phyloP scores from a whole-genome alignment of 1,139 yeast genomes.

The Yarrowia galli region DNA sequence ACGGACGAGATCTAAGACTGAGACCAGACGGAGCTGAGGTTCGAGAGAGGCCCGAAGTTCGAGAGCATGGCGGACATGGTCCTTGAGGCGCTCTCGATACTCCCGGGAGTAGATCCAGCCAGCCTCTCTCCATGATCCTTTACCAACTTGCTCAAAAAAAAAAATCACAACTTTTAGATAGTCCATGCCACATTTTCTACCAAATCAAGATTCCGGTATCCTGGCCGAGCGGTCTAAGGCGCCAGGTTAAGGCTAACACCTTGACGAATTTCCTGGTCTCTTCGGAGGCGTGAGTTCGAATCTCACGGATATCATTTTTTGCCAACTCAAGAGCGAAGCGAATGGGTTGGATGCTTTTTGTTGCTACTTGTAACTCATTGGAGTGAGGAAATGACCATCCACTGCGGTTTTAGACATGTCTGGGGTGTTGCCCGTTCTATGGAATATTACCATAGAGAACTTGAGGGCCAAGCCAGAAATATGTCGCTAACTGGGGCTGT shows the following conservation, averaged over 20 bases:
- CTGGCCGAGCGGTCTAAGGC: slow-evolving; percentile 39
- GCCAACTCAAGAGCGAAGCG: neutral
- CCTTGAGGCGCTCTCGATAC: neutral
- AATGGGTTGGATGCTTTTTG: too few relatives aligned
- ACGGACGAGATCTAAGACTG: neutral
- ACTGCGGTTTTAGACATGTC: too few relatives aligned
- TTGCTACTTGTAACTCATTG: too few relatives aligned
- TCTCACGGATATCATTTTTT: slow-evolving; percentile 27
- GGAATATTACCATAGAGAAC: too few relatives aligned
- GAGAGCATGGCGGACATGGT: neutral
- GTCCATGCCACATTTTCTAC: neutral
- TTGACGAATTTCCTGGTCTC: slow-evolving; percentile 31
- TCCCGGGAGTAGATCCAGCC: neutral
- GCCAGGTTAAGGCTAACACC: slow-evolving; percentile 35
- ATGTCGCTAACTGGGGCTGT: too few relatives aligned
- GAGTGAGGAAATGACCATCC: too few relatives aligned
- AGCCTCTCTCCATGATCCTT: neutral
- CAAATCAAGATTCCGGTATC: neutral
- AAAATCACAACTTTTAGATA: neutral
- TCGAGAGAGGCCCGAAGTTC: neutral
- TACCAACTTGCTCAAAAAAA: too few relatives aligned
- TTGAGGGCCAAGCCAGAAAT: too few relatives aligned
- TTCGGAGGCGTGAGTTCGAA: slow-evolving; percentile 36
- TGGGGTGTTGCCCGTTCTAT: too few relatives aligned
- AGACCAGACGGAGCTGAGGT: neutral